These are phyloP conservation scores for Coemansia sp. DNA, from an alignment of 192 early-diverging fungal genomes.

Conservation along the genomic window DNA sequence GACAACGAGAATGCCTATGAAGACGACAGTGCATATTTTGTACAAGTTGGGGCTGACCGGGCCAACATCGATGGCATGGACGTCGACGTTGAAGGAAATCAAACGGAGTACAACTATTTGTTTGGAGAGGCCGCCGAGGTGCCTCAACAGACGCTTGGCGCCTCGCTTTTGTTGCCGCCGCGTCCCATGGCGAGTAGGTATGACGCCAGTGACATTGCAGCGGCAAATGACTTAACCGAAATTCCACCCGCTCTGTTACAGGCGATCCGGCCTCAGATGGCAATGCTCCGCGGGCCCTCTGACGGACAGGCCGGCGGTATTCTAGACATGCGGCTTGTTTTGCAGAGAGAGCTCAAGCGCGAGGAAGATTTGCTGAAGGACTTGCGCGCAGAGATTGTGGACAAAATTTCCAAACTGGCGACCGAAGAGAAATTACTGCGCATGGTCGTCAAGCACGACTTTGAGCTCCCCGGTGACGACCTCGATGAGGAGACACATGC, in stretches of 20 bases:
- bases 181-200: conserved; percentile 8
- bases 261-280: conserved; percentile 2
- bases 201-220: not conserved
- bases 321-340: conserved; percentile 48
- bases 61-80: conserved; percentile 27
- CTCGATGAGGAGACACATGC: conserved; percentile 5
- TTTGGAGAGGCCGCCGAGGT: conserved; percentile 40
- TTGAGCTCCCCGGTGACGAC: conserved; percentile 37
- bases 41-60: conserved; percentile 5
- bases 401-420: conserved; percentile 48
- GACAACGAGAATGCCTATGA: not conserved
- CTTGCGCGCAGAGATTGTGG: conserved; percentile 41
- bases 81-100: conserved; percentile 41
- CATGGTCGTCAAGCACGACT: conserved; percentile 48
- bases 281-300: conserved; percentile 2
- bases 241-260: not conserved
- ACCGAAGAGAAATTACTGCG: conserved; percentile 50
- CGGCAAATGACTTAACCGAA: not conserved
- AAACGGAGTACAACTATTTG: conserved; percentile 48
- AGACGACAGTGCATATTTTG: not conserved
- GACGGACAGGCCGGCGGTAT: conserved; percentile 10
- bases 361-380: conserved; percentile 50
- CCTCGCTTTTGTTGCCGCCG: conserved; percentile 22
- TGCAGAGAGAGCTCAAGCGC: conserved; percentile 49
- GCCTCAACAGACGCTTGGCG: conserved; percentile 21